Percentiles rank a stretch among this genome's conserved stretches.
Conservation (phyloP, 2,329 filamentous ascomycete species). For the Xylariaceae sp. region DNA sequence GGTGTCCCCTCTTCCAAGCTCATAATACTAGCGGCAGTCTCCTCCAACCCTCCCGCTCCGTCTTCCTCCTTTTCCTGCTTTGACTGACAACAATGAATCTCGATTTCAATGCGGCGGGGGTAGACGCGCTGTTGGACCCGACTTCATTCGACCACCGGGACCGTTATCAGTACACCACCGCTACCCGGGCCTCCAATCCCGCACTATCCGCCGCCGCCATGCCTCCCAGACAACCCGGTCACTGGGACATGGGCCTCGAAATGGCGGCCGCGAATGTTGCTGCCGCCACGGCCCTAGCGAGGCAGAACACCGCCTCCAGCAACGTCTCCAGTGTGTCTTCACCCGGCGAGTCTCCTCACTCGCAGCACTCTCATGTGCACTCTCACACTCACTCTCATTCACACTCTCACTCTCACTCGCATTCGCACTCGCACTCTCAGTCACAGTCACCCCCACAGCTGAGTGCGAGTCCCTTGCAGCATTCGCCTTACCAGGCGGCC, state of each 20-base stretch:
- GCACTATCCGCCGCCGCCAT: constrained; percentile 37
- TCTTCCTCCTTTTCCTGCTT: constrained; percentile 31
- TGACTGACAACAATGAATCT: constrained; percentile 47
- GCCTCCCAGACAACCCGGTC: constrained; percentile 37
- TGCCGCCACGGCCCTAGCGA: constrained; percentile 30
- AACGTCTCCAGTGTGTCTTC: constrained; percentile 40
- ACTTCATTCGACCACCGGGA: constrained; percentile 54
- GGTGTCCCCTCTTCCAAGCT: constrained; percentile 39
- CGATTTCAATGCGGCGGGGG: constrained; percentile 54
- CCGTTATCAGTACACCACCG: constrained; percentile 49
- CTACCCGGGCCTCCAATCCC: constrained; percentile 36
- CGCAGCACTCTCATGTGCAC: constrained; percentile 28
- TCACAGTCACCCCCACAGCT: constrained; percentile 45
- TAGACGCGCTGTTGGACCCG: constrained; percentile 57
- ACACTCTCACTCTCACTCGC: constrained; percentile 32
- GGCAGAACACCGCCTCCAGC: constrained; percentile 38
- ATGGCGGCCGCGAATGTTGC: constrained; percentile 37
- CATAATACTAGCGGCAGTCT: constrained; percentile 44
- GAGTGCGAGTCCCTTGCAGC: constrained; percentile 48
- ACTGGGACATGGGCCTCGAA: constrained; percentile 51
- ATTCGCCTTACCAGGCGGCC: constrained; percentile 48
- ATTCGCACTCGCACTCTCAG: constrained; percentile 37
- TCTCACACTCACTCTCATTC: constrained; percentile 39
- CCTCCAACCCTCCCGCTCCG: constrained; percentile 35
- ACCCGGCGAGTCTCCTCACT: constrained; percentile 45